Conservation (phyloP, 2,329 filamentous ascomycete genomes). For the Venturia effusa region DNA sequence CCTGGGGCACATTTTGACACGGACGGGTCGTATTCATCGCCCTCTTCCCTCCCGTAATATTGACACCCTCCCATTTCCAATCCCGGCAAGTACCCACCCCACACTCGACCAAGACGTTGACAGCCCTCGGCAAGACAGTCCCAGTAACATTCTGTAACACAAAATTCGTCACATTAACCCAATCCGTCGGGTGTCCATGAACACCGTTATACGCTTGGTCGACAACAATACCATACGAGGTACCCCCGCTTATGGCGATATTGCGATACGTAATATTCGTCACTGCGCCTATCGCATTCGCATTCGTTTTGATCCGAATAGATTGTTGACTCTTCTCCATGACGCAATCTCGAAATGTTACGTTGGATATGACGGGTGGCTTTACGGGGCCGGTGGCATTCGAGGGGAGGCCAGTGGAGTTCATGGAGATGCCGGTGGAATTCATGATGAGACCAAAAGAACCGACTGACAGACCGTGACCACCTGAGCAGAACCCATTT, state of each 20-base stretch:
- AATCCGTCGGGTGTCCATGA: conserved; percentile 34
- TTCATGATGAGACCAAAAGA: conserved; percentile 48
- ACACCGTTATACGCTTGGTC: conserved; percentile 40
- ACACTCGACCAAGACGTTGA: conserved; percentile 38
- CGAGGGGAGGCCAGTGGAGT: no score
- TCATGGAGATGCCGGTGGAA: no score
- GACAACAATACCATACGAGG: conserved; percentile 39
- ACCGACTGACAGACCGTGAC: conserved; percentile 48
- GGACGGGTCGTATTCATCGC: background rate
- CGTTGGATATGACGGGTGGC: conserved; percentile 41
- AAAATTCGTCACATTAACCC: conserved; percentile 36
- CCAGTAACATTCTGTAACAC: conserved; percentile 33
- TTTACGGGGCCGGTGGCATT: no score
- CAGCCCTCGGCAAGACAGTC: background rate
- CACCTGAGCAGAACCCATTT: conserved; percentile 37
- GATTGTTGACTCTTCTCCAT: conserved; percentile 40
- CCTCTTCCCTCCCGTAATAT: background rate
- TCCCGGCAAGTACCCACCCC: conserved; percentile 35
- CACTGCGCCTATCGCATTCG: conserved; percentile 40
- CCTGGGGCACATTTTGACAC: background rate
- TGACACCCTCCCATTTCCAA: background rate
- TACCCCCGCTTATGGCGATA: conserved; percentile 34
- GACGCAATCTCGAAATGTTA: conserved; percentile 35
- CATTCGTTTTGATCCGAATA: conserved; percentile 47
- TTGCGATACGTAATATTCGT: conserved; percentile 35